Percentiles rank a stretch among this genome's conserved stretches.
Evolutionary conservation across 306 rosid species (phyloP).

Genomic region (Echinosophora koreensis): DNA sequence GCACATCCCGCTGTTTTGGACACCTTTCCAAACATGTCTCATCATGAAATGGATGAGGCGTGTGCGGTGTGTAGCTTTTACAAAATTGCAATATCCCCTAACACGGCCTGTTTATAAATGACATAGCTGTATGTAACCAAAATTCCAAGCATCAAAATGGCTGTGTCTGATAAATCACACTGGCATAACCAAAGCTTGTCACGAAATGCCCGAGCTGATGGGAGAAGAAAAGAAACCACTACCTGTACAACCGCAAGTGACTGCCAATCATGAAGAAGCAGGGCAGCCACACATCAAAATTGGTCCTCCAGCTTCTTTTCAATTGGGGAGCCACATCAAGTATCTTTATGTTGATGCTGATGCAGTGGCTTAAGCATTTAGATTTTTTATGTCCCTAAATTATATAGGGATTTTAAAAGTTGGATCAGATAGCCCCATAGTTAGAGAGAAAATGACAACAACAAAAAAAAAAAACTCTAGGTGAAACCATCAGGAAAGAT

Average conservation of each 20-base stretch:
- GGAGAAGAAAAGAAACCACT: slow-evolving; percentile 44
- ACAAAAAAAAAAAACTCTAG: neutral
- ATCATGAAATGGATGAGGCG: neutral
- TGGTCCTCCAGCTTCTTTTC: slow-evolving; percentile 43
- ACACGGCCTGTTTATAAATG: neutral
- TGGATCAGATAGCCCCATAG: no score
- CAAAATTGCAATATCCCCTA: neutral
- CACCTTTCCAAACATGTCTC: neutral
- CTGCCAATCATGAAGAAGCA: slow-evolving; percentile 30
- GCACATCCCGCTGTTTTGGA: no score
- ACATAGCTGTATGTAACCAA: neutral
- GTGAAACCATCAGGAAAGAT: neutral
- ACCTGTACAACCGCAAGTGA: neutral
- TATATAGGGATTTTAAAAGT: neutral
- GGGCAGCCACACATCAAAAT: slow-evolving; percentile 14
- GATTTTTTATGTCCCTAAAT: neutral
- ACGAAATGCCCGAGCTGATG: slow-evolving; percentile 63
- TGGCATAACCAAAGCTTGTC: slow-evolving; percentile 61
- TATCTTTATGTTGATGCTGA: neutral
- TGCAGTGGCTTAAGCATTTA: neutral
- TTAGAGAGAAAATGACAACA: neutral
- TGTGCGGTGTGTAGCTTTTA: neutral
- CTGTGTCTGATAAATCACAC: no score
- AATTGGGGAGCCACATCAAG: slow-evolving; percentile 21
- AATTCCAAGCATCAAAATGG: neutral